Base-by-base conservation (phyloP, 2,329 filamentous ascomycete genomes). In the Talaromyces sp. region DNA sequence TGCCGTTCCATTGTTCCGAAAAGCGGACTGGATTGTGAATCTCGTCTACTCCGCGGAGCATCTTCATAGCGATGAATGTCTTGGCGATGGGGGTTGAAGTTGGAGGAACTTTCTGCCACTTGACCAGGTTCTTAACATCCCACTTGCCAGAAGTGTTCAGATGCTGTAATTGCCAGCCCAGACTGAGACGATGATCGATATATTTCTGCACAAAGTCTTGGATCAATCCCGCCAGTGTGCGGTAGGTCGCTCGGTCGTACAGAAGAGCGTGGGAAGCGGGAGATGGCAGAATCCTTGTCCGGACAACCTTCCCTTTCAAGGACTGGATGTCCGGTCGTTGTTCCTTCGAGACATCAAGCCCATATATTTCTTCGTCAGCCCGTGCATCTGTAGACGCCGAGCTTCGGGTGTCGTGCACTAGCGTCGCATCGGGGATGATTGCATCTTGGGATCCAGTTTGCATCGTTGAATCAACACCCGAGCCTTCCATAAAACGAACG, bases 101-200 rank as follows among this genome's bases (percentile, higher is more conserved):
- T 0, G 91, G 89, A 1, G 78, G 74, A 0, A 95, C 88, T 17
- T 84, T 85, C 71, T 89, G 83, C 93, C 93, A 97, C 70, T 97
- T 97, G 60, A 83, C 85, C 10, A 97, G 80, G 67, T 97, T 97
- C 76, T 97, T 97, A 64, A 97, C 91, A 68, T 97, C 93, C 93
- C 93, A 97, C 75, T 97, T 97, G 2, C 92, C 92, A 64, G 91
- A 89, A 1, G 88, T 90, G 2, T 89, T 90, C 22, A 97, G 84
- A 66, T 94, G 88, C 66, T 93, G 89, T 15, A 97, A 79, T 73
- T 97, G 93, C 92, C 93, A 97, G 43, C 88, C 89, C 28, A 93
- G 83, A 1, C 86, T 89, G 13, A 97, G 81, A 8, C 91, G 85
- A 9, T 85, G 81, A 9, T 92, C 92, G 56, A 97, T 80, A 66